Conservation (phyloP, 495 filamentous ascomycete genomes). For the Staphylotrichum longicolle region DNA sequence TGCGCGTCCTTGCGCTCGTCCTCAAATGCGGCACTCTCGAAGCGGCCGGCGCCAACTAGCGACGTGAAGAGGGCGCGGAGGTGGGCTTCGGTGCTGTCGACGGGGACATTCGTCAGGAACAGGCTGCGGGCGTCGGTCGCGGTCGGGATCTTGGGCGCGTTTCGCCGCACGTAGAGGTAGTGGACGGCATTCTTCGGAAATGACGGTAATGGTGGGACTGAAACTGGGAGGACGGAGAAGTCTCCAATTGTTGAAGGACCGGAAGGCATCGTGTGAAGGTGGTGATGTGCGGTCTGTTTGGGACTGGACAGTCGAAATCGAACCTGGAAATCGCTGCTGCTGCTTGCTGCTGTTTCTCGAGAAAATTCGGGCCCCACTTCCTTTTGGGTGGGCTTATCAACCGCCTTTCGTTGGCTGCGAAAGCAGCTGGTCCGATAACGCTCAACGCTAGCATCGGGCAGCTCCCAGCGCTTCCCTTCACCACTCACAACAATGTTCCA, state of each 20-base stretch:
- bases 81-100: constrained; percentile 76
- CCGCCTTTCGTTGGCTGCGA: background rate
- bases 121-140: constrained; percentile 70
- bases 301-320: background rate
- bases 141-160: constrained; percentile 73
- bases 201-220: constrained; percentile 60
- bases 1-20: constrained; percentile 37
- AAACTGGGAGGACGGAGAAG: constrained; percentile 54
- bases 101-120: constrained; percentile 83
- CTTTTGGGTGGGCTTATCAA: background rate
- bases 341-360: background rate
- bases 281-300: background rate
- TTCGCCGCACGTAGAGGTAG: constrained; percentile 81
- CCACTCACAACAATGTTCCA: no score
- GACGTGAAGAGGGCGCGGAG: constrained; percentile 69
- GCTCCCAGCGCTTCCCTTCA: no score
- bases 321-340: background rate
- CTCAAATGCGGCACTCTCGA: constrained; percentile 75
- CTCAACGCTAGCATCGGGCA: no score
- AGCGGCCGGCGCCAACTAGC: constrained; percentile 67
- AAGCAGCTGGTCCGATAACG: constrained; percentile 21
- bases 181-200: constrained; percentile 63
- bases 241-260: constrained; percentile 37
- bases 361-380: constrained; percentile 17
- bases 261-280: constrained; percentile 33